Percentiles rank a stretch among this genome's conserved stretches.
These are phyloP conservation scores for Casaregolazyma lundiana DNA, from an alignment of 1,139 yeast genomes.

Conservation along the genomic window DNA sequence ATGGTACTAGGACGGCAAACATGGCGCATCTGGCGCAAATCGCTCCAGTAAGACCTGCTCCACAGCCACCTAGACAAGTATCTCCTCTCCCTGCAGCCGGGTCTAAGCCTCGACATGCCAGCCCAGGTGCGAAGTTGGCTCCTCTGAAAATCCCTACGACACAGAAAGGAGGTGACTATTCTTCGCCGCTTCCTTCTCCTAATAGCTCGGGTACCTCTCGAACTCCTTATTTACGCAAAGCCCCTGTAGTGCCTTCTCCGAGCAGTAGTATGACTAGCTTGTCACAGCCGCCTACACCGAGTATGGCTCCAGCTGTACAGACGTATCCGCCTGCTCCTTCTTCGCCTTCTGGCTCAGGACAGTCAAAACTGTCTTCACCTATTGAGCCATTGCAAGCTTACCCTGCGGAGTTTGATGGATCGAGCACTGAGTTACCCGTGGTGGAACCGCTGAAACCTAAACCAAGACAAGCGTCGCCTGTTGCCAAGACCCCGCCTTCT, in stretches of 20 bases:
- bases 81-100: slow-evolving; percentile 2
- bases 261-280: not conserved
- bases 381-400: slow-evolving; percentile 15
- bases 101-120: not conserved
- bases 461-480: slow-evolving; percentile 11
- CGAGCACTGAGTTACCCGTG: slow-evolving; percentile 11
- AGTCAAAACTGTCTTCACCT: not conserved
- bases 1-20: slow-evolving; percentile 24
- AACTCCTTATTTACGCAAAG: slow-evolving; percentile 8
- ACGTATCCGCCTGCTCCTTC: slow-evolving; percentile 9
- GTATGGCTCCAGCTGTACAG: slow-evolving; percentile 1
- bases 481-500: slow-evolving; percentile 9
- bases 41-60: slow-evolving; percentile 31
- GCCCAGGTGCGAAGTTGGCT: slow-evolving; percentile 5
- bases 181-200: slow-evolving; percentile 10
- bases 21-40: slow-evolving; percentile 26
- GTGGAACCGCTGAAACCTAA: slow-evolving; percentile 19
- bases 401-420: slow-evolving; percentile 5
- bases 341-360: slow-evolving; percentile 10
- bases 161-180: not conserved
- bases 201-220: slow-evolving; percentile 2
- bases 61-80: slow-evolving; percentile 18
- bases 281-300: slow-evolving; percentile 5
- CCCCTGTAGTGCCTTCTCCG: slow-evolving; percentile 6
- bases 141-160: slow-evolving; percentile 1